Evolutionary conservation across 2,329 filamentous ascomycete genomes (phyloP).

Genomic region (Sclerotinia sclerotiorum): DNA sequence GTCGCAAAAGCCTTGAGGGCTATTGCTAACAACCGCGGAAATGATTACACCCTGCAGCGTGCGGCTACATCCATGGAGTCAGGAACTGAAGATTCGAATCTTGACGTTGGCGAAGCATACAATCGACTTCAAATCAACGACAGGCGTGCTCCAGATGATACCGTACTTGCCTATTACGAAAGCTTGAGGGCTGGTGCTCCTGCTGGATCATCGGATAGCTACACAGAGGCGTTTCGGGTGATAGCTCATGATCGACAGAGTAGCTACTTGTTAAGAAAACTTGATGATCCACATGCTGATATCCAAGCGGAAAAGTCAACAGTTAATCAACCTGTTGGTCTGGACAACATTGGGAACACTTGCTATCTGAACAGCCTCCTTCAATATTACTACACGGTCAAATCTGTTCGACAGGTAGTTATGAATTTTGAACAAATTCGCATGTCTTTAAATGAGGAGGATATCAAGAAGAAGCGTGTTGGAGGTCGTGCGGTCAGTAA

Average conservation of each 20-base stretch:
- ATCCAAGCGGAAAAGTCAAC: slow-evolving; percentile 33
- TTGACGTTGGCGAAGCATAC: slow-evolving; percentile 39
- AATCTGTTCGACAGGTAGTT: slow-evolving; percentile 76
- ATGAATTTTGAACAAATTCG: slow-evolving; percentile 71
- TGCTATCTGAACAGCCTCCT: slow-evolving; percentile 97
- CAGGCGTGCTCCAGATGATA: slow-evolving; percentile 37
- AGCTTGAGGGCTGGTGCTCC: slow-evolving; percentile 35
- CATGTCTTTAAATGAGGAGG: slow-evolving; percentile 64
- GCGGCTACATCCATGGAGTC: slow-evolving; percentile 37
- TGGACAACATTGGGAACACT: slow-evolving; percentile 94
- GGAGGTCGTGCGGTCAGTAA: slow-evolving; percentile 68
- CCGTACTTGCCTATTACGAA: slow-evolving; percentile 39
- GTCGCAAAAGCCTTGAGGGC: slow-evolving; percentile 38
- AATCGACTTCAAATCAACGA: slow-evolving; percentile 38
- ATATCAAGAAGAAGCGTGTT: slow-evolving; percentile 66
- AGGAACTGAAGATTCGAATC: slow-evolving; percentile 30
- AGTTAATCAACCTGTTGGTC: slow-evolving; percentile 73
- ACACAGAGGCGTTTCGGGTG: slow-evolving; percentile 37
- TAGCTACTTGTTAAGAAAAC: slow-evolving; percentile 39
- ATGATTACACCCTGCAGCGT: slow-evolving; percentile 34
- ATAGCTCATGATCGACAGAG: slow-evolving; percentile 40
- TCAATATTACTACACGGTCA: slow-evolving; percentile 91
- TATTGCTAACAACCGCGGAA: slow-evolving; percentile 35
- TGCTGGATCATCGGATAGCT: slow-evolving; percentile 39
- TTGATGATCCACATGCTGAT: slow-evolving; percentile 40